Evolutionary conservation across 345 rosid species (phyloP).

Genomic region (Linum trigynum): DNA sequence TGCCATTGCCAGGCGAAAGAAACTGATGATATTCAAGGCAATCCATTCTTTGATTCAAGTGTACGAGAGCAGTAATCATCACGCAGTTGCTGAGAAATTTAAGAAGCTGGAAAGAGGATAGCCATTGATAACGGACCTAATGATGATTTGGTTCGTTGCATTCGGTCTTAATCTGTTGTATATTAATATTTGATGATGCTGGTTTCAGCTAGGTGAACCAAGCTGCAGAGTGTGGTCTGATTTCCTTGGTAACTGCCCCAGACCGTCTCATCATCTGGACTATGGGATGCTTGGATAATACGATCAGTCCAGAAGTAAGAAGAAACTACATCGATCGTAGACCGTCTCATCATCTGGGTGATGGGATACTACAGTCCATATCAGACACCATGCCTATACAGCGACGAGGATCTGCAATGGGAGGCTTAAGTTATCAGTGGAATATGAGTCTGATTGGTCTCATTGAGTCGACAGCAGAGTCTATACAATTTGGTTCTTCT

Average conservation of each 20-base stretch:
- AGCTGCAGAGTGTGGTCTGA: background rate
- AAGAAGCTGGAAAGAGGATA: slow-evolving; percentile 24
- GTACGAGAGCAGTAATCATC: slow-evolving; percentile 28
- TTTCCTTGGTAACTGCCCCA: background rate
- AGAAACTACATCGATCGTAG: too few relatives aligned
- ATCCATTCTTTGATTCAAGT: slow-evolving; percentile 41
- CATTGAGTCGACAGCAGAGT: too few relatives aligned
- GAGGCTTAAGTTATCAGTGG: too few relatives aligned
- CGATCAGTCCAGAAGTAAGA: too few relatives aligned
- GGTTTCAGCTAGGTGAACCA: background rate
- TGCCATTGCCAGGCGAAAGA: slow-evolving; percentile 47
- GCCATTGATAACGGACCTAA: slow-evolving; percentile 10
- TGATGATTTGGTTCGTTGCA: background rate
- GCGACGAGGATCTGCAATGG: too few relatives aligned
- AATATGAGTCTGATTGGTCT: too few relatives aligned
- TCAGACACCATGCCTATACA: too few relatives aligned
- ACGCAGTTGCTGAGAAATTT: slow-evolving; percentile 32
- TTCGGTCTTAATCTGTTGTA: background rate
- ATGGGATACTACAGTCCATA: too few relatives aligned
- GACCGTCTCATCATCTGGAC: too few relatives aligned
- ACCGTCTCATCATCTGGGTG: too few relatives aligned
- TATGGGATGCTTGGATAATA: too few relatives aligned
- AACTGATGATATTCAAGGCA: slow-evolving; percentile 60
- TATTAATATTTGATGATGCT: background rate
- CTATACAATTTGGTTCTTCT: too few relatives aligned